Conservation (phyloP, 805 yeast species). For the Ogataea degrootiae region DNA sequence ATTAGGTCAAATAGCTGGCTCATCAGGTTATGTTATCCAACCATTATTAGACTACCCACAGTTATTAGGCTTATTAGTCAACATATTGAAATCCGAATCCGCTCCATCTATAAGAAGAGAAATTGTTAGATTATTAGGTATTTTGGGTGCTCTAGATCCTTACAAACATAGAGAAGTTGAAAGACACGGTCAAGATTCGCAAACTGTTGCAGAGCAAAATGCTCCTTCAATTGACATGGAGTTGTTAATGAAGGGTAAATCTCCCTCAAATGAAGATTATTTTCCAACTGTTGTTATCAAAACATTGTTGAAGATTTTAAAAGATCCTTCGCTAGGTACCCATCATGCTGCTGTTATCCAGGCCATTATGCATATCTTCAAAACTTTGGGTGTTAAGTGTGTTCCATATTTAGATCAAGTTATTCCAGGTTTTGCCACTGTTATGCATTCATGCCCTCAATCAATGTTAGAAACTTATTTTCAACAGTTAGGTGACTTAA, state of each 20-base stretch:
- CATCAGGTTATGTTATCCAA: conserved; percentile 92
- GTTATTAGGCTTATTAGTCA: conserved; percentile 72
- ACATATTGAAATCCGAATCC: conserved; percentile 75
- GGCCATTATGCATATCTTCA: conserved; percentile 87
- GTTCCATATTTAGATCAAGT: conserved; percentile 85
- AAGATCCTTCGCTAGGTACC: conserved; percentile 76
- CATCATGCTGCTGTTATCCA: conserved; percentile 94
- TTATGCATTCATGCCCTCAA: conserved; percentile 77
- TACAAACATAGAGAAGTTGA: conserved; percentile 92
- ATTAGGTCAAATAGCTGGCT: conserved; percentile 81
- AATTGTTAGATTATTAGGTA: conserved; percentile 85
- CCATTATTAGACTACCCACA: conserved; percentile 92
- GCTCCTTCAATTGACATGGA: conserved; percentile 91
- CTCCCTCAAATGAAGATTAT: conserved; percentile 89
- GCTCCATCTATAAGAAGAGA: conserved; percentile 75
- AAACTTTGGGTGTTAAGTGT: conserved; percentile 81
- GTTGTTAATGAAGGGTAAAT: conserved; percentile 85
- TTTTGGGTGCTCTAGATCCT: conserved; percentile 95
- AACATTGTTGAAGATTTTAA: conserved; percentile 74
- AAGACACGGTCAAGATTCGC: conserved; percentile 37
- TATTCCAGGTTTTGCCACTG: conserved; percentile 80
- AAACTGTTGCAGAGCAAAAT: conserved; percentile 60
- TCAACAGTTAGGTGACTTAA: conserved; percentile 77
- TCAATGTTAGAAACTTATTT: conserved; percentile 82
- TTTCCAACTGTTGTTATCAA: conserved; percentile 93